phyloP scores from a whole-genome alignment of 768 basidiomycete genomes.

The Infundibulicybe gibba region DNA sequence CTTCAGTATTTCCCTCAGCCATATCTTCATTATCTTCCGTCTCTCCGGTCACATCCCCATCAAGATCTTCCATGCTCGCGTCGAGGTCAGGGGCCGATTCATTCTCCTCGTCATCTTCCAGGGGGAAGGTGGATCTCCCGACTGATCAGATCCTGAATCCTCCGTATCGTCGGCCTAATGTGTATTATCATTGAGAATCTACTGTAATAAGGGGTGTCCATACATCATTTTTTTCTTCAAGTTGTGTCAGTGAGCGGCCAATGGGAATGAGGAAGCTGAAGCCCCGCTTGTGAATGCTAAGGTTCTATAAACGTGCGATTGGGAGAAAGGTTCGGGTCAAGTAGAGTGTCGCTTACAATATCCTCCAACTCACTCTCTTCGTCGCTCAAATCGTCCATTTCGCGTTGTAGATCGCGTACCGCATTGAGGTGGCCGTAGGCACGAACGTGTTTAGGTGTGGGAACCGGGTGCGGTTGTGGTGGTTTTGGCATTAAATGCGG shows the following conservation, averaged over 20 bases:
- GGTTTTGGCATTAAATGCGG: slow-evolving; percentile 64
- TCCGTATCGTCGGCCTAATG: slow-evolving; percentile 49
- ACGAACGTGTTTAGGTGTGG: slow-evolving; percentile 43
- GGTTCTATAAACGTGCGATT: slow-evolving; percentile 34
- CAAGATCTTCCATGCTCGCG: slow-evolving; percentile 57
- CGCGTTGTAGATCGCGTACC: slow-evolving; percentile 64
- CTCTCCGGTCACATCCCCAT: slow-evolving; percentile 44
- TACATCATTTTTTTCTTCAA: slow-evolving; percentile 86
- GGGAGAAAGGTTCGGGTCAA: no score
- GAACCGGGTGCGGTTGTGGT: slow-evolving; percentile 63
- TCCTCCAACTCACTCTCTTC: slow-evolving; percentile 84
- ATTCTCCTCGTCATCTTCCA: slow-evolving; percentile 48
- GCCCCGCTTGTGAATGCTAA: slow-evolving; percentile 61
- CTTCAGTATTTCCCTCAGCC: slow-evolving; percentile 46
- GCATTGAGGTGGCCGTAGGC: slow-evolving; percentile 56
- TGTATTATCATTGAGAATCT: background rate
- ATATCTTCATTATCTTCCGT: slow-evolving; percentile 39
- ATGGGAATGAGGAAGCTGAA: slow-evolving; percentile 69
- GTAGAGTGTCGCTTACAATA: slow-evolving; percentile 38
- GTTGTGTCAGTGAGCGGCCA: slow-evolving; percentile 66
- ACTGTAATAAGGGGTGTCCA: slow-evolving; percentile 7
- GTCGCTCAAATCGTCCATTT: slow-evolving; percentile 83
- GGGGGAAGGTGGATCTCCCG: slow-evolving; percentile 36
- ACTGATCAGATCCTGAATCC: slow-evolving; percentile 40
- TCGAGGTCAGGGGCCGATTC: slow-evolving; percentile 53